Conservation (phyloP, 1,139 yeast genomes). For the Debaryomycetaceae sp. region DNA sequence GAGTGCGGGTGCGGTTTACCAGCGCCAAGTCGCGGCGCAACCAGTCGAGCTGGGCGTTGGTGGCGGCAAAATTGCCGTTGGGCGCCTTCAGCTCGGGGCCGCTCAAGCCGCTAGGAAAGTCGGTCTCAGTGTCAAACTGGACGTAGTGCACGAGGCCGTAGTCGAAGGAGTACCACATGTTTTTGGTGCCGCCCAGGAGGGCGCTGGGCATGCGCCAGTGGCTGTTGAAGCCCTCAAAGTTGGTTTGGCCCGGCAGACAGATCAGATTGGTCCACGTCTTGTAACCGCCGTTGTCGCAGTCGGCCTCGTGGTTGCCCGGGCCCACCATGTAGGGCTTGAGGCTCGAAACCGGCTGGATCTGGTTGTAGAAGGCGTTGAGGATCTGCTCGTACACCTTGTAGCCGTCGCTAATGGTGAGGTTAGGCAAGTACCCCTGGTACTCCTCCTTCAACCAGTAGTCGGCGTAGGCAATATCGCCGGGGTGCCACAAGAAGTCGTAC, state of each 20-base stretch:
- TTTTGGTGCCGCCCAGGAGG: slow-evolving; percentile 8
- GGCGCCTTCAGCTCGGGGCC: slow-evolving; percentile 10
- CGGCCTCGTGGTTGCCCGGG: slow-evolving; percentile 11
- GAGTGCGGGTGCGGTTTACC: slow-evolving; percentile 10
- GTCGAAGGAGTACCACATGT: slow-evolving; percentile 11
- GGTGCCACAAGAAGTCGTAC: slow-evolving; percentile 10
- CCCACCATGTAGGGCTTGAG: slow-evolving; percentile 11
- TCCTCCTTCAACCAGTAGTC: slow-evolving; percentile 11
- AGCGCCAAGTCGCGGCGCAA: slow-evolving; percentile 8
- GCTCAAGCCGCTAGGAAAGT: slow-evolving; percentile 10
- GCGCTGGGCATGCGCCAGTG: slow-evolving; percentile 11
- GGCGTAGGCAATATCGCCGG: slow-evolving; percentile 12
- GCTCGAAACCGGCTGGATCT: slow-evolving; percentile 8
- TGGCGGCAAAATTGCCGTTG: slow-evolving; percentile 9
- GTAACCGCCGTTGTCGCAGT: slow-evolving; percentile 10
- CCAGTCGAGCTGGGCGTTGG: slow-evolving; percentile 10
- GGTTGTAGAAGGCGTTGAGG: slow-evolving; percentile 9
- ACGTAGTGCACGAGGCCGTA: slow-evolving; percentile 11
- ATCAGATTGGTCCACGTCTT: slow-evolving; percentile 8
- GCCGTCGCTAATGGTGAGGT: slow-evolving; percentile 8
- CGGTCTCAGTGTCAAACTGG: slow-evolving; percentile 10
- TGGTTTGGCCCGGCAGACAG: slow-evolving; percentile 11
- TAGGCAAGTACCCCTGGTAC: slow-evolving; percentile 8
- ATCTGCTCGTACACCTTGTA: slow-evolving; percentile 10
- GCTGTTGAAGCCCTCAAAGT: slow-evolving; percentile 10